Evolutionary conservation across 2,329 filamentous ascomycete genomes (phyloP), one percentile per base, ranked within the genome.

Genomic region (Ophiostoma himal-ulmi): DNA sequence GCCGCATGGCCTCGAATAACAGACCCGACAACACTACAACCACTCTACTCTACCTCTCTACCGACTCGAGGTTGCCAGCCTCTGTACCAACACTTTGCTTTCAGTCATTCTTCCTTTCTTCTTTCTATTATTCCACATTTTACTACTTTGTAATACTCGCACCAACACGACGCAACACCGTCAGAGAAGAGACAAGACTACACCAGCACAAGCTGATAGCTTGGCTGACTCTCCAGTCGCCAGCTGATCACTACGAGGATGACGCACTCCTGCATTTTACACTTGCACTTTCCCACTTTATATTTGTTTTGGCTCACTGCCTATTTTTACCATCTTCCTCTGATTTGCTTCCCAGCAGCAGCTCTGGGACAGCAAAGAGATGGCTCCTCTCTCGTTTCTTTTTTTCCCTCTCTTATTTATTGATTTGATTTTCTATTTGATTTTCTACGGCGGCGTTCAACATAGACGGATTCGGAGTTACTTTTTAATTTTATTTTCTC

Each of bases 101-200:
- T 22, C 20, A n/a, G 26, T 26, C 30, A 30, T 30, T 30, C 30
- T 30, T 30, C 30, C 30, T 30, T 22, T 36, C 52, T 54, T 67
- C 70, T 67, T 66, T 70, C 41, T 71, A 57, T 69, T 69, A 54
- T 62, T 69, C 67, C 69, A n/a, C 57, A 52, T 37, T 69, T 75
- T 74, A 76, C 76, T 74, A 68, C 72, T 76, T 77, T 78, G 60
- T 79, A 79, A 79, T 79, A 75, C 73, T 73, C 73, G 26, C 26
- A n/a, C 20, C 48, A 22, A 54, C 48, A n/a, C 54, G 10, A n/a
- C 54, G 10, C 60, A 17, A 76, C 73, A 73, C 34, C 69, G 44
- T 26, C 57, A 17, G 60, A 30, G 26, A 62, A 36, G 57, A 62
- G 26, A 26, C 52, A 26, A 57, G 52, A 57, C 57, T 26, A 60